Evolutionary conservation across 2,329 filamentous ascomycete species (phyloP), one percentile per base, ranked within the genome.

Genomic region (Fusarium sacchari): DNA sequence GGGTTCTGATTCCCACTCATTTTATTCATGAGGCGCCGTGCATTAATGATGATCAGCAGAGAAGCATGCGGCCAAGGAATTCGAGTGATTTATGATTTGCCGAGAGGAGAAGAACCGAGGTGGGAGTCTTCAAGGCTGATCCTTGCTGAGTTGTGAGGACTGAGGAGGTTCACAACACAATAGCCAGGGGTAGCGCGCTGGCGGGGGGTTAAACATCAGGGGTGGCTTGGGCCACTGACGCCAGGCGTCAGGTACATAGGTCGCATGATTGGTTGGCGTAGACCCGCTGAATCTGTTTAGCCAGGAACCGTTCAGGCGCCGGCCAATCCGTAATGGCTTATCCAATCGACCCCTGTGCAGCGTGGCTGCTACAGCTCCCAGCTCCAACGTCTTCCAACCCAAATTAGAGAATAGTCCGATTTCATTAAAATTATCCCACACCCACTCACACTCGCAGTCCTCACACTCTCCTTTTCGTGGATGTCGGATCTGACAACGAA

Each of bases 21-120:
- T 50, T 60, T 47, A 63, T 65, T 57, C 63, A 52, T 66, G 30
- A 36, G 55, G 37, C n/a, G 60, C 58, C 67, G 24, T 67, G 60
- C 43, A 67, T 59, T 76, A 64, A 77, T 77, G 74, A 77, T 62
- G 76, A 77, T 77, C 76, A 78, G 70, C 76, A 72, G 69, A 74
- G 75, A 26, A 44, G 46, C 40, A 57, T 40, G 42, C 34, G 43
- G 59, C 67, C 56, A 56, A 61, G 53, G n/a, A 39, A 65, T 47
- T 49, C 62, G 53, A 72, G 71, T 58, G 60, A 72, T 71, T 49
- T 44, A 22, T 39, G 64, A 67, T 67, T 67, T 59, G 67, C 39
- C 46, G 65, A 61, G 32, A 59, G 42, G 37, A 20, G 34, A 26
- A 68, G 26, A 55, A 40, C 50, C 62, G 52, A 60, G 40, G 52